These are phyloP conservation scores for Cryptococcus deneoformans DNA, from an alignment of 1,284 basidiomycete species.

Conservation along the genomic window DNA sequence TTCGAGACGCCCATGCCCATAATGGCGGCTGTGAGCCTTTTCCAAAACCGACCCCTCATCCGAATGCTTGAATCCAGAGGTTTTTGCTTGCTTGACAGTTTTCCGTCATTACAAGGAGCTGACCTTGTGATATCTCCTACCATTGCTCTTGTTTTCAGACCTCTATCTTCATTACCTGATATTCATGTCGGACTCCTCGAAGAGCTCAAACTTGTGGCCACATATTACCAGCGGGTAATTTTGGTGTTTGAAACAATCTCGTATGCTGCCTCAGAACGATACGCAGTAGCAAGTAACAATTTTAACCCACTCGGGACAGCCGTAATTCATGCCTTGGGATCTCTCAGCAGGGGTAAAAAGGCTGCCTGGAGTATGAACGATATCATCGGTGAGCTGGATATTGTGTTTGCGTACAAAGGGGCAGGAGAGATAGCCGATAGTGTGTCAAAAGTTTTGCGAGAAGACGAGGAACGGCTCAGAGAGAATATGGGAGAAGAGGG, in stretches of 20 bases:
- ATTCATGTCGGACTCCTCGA: constrained; percentile 3
- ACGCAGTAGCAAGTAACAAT: not conserved
- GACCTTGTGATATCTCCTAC: constrained; percentile 16
- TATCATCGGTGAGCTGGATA: constrained; percentile 2
- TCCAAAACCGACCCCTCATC: constrained; percentile 5
- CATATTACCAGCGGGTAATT: constrained; percentile 8
- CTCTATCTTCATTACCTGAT: not conserved
- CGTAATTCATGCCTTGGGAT: not conserved
- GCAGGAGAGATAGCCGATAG: constrained; percentile 6
- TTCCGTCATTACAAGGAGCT: constrained; percentile 4
- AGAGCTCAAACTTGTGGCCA: constrained; percentile 1
- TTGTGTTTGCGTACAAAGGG: constrained; percentile 13
- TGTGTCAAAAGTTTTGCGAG: not conserved
- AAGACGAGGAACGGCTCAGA: not conserved
- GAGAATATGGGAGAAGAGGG: not conserved
- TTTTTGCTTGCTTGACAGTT: constrained; percentile 5
- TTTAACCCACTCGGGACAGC: not conserved
- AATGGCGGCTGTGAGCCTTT: constrained; percentile 1
- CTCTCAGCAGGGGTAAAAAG: not conserved
- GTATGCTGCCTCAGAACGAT: not conserved
- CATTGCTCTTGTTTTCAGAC: constrained; percentile 11
- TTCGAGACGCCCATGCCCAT: not conserved
- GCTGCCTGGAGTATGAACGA: not conserved
- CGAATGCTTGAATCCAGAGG: constrained; percentile 1
- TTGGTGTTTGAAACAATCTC: constrained; percentile 14